Evolutionary conservation across 1,284 basidiomycete genomes (phyloP).

Genomic region (Trametes polyzona): DNA sequence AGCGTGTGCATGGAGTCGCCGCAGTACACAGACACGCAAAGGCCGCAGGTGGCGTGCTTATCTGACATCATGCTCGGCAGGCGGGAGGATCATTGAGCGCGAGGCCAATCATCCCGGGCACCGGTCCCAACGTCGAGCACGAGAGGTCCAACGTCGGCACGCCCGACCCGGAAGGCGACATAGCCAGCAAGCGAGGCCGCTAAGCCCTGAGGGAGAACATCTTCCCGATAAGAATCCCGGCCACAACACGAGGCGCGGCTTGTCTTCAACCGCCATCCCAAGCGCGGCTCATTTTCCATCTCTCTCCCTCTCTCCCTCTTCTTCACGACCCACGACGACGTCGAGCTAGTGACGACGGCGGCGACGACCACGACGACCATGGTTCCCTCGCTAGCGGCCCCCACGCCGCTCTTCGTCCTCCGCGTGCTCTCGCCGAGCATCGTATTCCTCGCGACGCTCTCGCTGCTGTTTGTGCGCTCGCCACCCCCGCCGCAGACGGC

Average conservation of each 20-base stretch:
- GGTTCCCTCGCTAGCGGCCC: slow-evolving; percentile 20
- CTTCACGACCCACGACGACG: slow-evolving; percentile 35
- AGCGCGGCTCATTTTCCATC: slow-evolving; percentile 22
- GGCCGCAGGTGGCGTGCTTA: neutral
- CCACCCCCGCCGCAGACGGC: slow-evolving; percentile 44
- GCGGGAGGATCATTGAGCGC: slow-evolving; percentile 7
- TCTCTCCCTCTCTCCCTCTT: slow-evolving; percentile 22
- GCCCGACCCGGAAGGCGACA: slow-evolving; percentile 13
- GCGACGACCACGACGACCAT: slow-evolving; percentile 32
- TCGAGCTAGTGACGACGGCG: slow-evolving; percentile 37
- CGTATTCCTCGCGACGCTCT: slow-evolving; percentile 61
- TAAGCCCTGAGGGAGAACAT: slow-evolving; percentile 19
- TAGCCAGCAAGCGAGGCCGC: slow-evolving; percentile 22
- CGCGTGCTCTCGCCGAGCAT: slow-evolving; percentile 67
- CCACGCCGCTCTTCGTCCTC: slow-evolving; percentile 52
- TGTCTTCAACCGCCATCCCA: slow-evolving; percentile 23
- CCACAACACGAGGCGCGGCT: slow-evolving; percentile 28
- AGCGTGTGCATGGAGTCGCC: neutral
- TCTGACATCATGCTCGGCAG: slow-evolving; percentile 24
- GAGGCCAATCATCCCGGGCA: too few species aligned
- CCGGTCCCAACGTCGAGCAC: neutral
- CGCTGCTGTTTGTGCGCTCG: slow-evolving; percentile 56
- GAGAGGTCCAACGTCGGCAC: slow-evolving; percentile 13
- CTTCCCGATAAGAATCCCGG: slow-evolving; percentile 30
- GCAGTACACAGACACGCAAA: neutral